Base-by-base conservation (phyloP, 2,329 filamentous ascomycete species). In the Diaporthe velutina region DNA sequence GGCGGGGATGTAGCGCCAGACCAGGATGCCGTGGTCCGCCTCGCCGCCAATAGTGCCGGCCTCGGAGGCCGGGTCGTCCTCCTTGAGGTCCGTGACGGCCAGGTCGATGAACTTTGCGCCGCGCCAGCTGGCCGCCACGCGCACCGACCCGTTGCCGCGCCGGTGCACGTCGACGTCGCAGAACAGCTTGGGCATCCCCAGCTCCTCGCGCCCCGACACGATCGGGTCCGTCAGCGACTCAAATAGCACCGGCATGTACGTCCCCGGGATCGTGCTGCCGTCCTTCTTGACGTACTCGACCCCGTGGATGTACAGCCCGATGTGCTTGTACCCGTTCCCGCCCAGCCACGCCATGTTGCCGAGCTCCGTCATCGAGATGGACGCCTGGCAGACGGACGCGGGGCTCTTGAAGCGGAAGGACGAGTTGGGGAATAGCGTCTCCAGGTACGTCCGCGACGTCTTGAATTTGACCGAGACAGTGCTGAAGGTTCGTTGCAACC, bases 171-270 rank as follows among this genome's bases (percentile, higher is more conserved):
- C 82, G 45, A 89, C 81, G 0, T 83, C 80, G 15, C 83, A 82
- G 76, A 83, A 89, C 0, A 89, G 77, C 79, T 90, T 91, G 1
- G 88, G 87, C 83, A 90, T 88, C 0, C 89, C 88, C 3, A 90
- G 82, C 77, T 90, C 89, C 71, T 90, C 89, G 3, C 89, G 81
- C 0, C 88, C 88, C 7, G 85, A 86, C 2, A 89, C 77, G 67
- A 90, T 90, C 0, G 88, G 87, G 75, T 90, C 88, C 1, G 87
- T 82, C 4, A 90, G 81, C 64, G 83, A 86, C 76, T 91, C 88
- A 76, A 90, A 90, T 0, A 90, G 81, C 3, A 90, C 80, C 0
- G 88, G 86, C 66, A 90, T 80, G 74, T 87, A 90, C 0, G 86
- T 86, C 1, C 89, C 89, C 9, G 80, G 80, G 7, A 87, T 78